Conservation (phyloP, 1,284 basidiomycete genomes). For the Trametes sp. region DNA sequence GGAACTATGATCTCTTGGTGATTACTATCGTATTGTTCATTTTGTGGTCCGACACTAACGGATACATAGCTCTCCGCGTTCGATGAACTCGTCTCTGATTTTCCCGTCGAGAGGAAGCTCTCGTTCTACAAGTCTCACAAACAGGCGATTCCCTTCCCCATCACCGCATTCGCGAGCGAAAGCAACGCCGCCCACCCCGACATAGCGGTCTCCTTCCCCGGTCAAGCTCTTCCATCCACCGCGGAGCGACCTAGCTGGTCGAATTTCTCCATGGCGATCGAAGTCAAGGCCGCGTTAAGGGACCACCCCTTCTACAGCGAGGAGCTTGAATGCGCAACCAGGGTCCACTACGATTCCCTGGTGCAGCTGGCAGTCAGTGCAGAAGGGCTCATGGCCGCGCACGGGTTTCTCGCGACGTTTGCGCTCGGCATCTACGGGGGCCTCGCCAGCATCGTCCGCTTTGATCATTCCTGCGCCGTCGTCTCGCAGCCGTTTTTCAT, state of each 20-base stretch:
- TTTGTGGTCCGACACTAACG: background rate
- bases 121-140: slow-evolving; percentile 13
- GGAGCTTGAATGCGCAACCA: background rate
- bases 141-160: slow-evolving; percentile 8
- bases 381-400: slow-evolving; percentile 24
- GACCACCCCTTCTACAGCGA: background rate
- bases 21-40: background rate
- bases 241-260: background rate
- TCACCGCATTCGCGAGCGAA: slow-evolving; percentile 1
- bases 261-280: slow-evolving; percentile 10
- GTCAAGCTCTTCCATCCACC: background rate
- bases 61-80: background rate
- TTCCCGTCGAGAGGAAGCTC: slow-evolving; percentile 10
- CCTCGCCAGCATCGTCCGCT: slow-evolving; percentile 26
- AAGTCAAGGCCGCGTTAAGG: slow-evolving; percentile 11
- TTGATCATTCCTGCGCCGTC: slow-evolving; percentile 24
- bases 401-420: slow-evolving; percentile 22
- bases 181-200: slow-evolving; percentile 18
- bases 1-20: background rate
- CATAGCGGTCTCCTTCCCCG: slow-evolving; percentile 19
- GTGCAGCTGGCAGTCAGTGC: slow-evolving; percentile 25
- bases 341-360: background rate
- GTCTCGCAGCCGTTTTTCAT: slow-evolving; percentile 11
- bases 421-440: slow-evolving; percentile 29
- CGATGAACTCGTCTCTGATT: slow-evolving; percentile 2